phyloP scores from a whole-genome alignment of 176 grass and related monocot species.

The Rhynchospora breviuscula region DNA sequence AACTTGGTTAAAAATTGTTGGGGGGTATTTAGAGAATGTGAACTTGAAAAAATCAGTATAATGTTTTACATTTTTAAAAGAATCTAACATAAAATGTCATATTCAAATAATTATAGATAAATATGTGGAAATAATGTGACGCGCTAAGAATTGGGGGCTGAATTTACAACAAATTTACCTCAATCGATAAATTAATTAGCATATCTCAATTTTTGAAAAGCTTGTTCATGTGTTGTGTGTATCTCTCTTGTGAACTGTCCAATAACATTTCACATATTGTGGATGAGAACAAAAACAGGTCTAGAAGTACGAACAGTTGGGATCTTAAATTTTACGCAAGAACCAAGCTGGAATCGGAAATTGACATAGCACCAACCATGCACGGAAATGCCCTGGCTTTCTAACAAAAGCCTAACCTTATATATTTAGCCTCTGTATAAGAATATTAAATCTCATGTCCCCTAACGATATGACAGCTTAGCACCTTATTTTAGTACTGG shows the following conservation, averaged over 20 bases:
- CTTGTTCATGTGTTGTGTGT: too few species aligned
- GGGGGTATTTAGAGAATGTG: too few species aligned
- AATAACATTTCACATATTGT: background rate
- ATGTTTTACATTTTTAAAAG: too few species aligned
- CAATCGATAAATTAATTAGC: too few species aligned
- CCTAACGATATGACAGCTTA: constrained; percentile 21
- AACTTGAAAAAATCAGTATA: too few species aligned
- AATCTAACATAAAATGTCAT: too few species aligned
- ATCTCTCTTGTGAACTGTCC: background rate
- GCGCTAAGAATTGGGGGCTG: too few species aligned
- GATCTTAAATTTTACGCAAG: constrained; percentile 24
- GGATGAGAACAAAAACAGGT: constrained; percentile 14
- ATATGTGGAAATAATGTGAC: too few species aligned
- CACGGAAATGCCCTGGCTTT: background rate
- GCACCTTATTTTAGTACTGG: constrained; percentile 6
- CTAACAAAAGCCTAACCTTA: background rate
- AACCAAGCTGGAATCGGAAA: constrained; percentile 27
- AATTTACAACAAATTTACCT: too few species aligned
- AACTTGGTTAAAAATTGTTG: too few species aligned
- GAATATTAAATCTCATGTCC: background rate
- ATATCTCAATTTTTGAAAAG: too few species aligned
- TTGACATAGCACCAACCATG: constrained; percentile 23
- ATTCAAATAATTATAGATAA: too few species aligned
- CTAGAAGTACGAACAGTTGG: background rate
- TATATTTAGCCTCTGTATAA: background rate